Percentiles rank a stretch among this genome's conserved stretches.
Conservation (phyloP, 768 basidiomycete species). For the Boletus fagicola region DNA sequence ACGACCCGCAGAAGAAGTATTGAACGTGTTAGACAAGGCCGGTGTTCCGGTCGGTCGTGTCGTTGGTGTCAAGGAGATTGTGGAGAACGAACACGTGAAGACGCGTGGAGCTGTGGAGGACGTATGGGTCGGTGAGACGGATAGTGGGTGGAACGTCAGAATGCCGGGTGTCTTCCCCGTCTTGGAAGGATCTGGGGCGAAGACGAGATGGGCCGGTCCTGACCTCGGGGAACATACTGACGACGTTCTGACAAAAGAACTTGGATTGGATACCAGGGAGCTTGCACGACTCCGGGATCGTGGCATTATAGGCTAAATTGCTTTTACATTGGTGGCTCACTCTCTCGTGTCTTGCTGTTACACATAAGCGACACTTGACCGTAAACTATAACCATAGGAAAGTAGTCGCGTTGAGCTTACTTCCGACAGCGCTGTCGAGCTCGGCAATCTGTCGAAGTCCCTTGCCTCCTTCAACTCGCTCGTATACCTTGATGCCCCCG, state of each 20-base stretch:
- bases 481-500: conserved; percentile 69
- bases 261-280: conserved; percentile 40
- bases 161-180: conserved; percentile 66
- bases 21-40: conserved; percentile 45
- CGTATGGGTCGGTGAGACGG: conserved; percentile 47
- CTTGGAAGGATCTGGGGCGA: conserved; percentile 55
- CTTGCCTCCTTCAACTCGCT: conserved; percentile 59
- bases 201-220: conserved; percentile 68
- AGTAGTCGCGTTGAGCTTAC: conserved; percentile 34
- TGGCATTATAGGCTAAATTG: conserved; percentile 27
- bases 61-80: conserved; percentile 58
- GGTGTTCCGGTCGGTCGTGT: conserved; percentile 67
- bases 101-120: conserved; percentile 58
- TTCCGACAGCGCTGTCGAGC: conserved; percentile 36
- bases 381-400: conserved; percentile 37
- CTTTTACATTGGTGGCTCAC: neutral
- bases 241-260: conserved; percentile 43
- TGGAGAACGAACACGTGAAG: conserved; percentile 54
- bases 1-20: conserved; percentile 53
- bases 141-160: conserved; percentile 59
- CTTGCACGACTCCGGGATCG: conserved; percentile 37
- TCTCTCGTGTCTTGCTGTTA: neutral
- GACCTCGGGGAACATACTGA: conserved; percentile 61
- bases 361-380: neutral
- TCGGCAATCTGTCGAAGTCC: conserved; percentile 52